phyloP scores from a whole-genome alignment of 192 early-diverging fungal genomes.

The Phlyctochytrium bullatum region DNA sequence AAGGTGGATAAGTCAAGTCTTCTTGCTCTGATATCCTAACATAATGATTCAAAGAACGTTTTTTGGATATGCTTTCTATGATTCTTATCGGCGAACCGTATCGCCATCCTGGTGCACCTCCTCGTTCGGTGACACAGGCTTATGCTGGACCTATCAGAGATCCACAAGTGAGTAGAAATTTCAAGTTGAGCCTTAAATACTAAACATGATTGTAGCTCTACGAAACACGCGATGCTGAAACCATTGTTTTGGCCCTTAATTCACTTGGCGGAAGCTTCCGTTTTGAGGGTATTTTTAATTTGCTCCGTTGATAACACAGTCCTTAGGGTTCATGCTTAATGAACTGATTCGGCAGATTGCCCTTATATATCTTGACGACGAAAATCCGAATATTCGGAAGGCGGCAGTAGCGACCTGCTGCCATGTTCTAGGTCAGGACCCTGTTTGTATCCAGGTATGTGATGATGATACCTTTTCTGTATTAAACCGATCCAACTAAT shows the following conservation, averaged over 20 bases:
- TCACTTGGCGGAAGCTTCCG: conserved; percentile 79
- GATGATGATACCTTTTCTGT: background rate
- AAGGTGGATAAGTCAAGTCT: conserved; percentile 52
- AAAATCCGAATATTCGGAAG: conserved; percentile 71
- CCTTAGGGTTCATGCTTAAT: conserved; percentile 67
- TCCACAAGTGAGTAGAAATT: no score
- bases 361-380: conserved; percentile 77
- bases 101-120: conserved; percentile 69
- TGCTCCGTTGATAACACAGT: background rate
- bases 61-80: conserved; percentile 66
- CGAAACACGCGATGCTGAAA: conserved; percentile 69
- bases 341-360: conserved; percentile 89
- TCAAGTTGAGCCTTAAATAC: background rate
- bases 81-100: conserved; percentile 81
- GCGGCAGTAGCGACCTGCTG: conserved; percentile 85
- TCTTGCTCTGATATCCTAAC: conserved; percentile 10
- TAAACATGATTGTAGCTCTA: conserved; percentile 18
- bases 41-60: background rate
- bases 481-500: no score
- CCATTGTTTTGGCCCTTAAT: conserved; percentile 74
- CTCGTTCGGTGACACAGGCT: conserved; percentile 24
- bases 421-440: conserved; percentile 75
- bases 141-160: no score
- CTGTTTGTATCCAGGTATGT: conserved; percentile 74
- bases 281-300: conserved; percentile 56